Base-by-base conservation (phyloP, 139 green algal species). In the Coelastrella sp. region DNA sequence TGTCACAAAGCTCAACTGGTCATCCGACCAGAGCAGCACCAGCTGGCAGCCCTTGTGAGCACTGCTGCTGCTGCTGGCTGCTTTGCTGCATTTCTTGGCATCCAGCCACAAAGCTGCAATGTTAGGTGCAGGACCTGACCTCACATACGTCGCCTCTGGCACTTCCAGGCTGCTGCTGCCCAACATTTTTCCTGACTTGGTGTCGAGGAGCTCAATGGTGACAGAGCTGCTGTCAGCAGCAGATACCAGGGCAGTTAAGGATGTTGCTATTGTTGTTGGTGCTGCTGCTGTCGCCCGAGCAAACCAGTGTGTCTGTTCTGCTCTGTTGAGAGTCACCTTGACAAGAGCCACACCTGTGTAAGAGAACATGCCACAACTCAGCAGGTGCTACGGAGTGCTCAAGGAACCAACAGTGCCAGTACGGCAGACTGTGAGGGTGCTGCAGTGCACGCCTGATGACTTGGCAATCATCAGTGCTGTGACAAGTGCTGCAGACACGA, bases 1-100 rank as follows among this genome's bases (percentile, higher is more conserved):
- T 85, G 93, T 89, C 35, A 94, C 58, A 25, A 98, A 87, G 7
- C 84, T 72, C 20, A 95, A 65, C 10, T 74, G 89, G 60, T 93
- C 84, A 85, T 97, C 94, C 0, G n/a, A 78, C 89, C 91, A 91
- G 19, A 92, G 82, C 35, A 95, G 56, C 84, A 97, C 57, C 85
- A 76, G 20, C 59, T 66, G 25, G 59, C 74, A 75, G 73, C 59
- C 58, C 85, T 90, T 66, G n/a, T 58, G 57, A 56, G 35, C 17
- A 24, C 15, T 60, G 17, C 6, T 15, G 22, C 59, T 25, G 70
- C 6, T 12, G 15, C 80, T 10, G 10, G 68, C 88, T 57, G 68
- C 68, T 22, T 20, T 60, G 27, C 24, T 70, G 68, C 56, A 73
- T 57, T 81, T 88, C 11, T 24, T 19, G 6, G 66, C 68, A 7